Percentiles rank a stretch among this genome's conserved stretches.
These are phyloP conservation scores for Bipolaris sorokiniana DNA, from an alignment of 2,329 filamentous ascomycete genomes.

Conservation along the genomic window DNA sequence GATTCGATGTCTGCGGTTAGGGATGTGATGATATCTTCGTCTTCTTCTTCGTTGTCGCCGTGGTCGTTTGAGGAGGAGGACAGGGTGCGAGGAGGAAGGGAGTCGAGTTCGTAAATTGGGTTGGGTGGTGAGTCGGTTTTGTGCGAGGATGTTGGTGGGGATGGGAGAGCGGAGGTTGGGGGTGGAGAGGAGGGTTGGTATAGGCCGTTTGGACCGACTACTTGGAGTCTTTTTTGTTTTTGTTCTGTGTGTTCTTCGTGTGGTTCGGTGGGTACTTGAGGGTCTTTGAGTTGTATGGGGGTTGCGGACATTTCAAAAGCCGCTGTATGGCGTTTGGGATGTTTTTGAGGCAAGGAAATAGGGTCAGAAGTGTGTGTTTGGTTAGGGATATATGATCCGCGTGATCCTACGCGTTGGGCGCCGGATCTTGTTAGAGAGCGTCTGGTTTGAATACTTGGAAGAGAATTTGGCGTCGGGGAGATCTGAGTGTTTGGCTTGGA, in stretches of 20 bases:
- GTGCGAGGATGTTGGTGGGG: not conserved
- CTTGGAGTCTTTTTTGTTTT: slow-evolving; percentile 3
- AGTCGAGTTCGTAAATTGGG: not conserved
- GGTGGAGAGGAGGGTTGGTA: not conserved
- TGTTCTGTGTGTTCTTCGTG: not conserved
- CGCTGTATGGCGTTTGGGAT: not conserved
- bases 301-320: slow-evolving; percentile 3
- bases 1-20: slow-evolving; percentile 26
- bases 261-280: not conserved
- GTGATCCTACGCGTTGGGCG: not conserved
- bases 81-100: slow-evolving; percentile 7
- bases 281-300: not conserved
- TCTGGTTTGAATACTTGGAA: not conserved
- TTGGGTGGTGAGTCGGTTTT: not conserved
- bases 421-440: not conserved
- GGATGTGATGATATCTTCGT: slow-evolving; percentile 22
- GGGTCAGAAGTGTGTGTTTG: not conserved
- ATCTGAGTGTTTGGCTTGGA: not conserved
- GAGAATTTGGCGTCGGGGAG: not conserved
- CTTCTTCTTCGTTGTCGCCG: not conserved
- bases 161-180: not conserved
- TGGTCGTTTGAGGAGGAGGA: not conserved
- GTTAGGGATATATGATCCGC: not conserved
- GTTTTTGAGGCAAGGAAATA: not conserved
- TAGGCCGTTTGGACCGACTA: slow-evolving; percentile 12